These are phyloP conservation scores for Liriodendron chinense DNA, from an alignment of 164 flowering plant genomes.

Conservation along the genomic window DNA sequence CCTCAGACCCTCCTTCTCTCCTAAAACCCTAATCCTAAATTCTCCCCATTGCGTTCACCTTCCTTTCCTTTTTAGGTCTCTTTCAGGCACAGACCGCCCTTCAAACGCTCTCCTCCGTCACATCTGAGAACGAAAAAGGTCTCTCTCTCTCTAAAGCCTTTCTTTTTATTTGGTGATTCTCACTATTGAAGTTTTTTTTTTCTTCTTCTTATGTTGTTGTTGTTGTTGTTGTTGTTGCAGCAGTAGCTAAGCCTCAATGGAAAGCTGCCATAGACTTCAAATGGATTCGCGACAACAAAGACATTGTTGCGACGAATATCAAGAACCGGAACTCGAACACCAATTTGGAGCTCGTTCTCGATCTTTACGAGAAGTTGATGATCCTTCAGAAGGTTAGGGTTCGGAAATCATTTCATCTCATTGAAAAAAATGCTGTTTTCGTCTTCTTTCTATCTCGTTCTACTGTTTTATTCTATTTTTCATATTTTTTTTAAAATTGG, in stretches of 20 bases:
- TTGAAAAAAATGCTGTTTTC: neutral
- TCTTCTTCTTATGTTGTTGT: neutral
- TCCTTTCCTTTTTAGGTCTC: constrained; percentile 26
- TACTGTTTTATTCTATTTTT: neutral
- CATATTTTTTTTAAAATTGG: too few relatives aligned
- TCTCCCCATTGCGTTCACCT: constrained; percentile 15
- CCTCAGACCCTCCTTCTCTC: constrained; percentile 3
- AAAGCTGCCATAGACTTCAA: constrained; percentile 87
- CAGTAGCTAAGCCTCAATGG: constrained; percentile 69
- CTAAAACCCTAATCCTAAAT: neutral
- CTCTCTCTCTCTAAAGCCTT: neutral
- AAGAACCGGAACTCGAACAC: constrained; percentile 68
- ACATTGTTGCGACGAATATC: constrained; percentile 64
- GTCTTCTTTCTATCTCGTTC: neutral
- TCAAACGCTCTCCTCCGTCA: constrained; percentile 14
- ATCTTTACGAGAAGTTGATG: constrained; percentile 58
- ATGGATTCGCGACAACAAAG: constrained; percentile 88
- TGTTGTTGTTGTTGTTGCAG: neutral
- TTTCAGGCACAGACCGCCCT: constrained; percentile 26
- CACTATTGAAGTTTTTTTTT: neutral
- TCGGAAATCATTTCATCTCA: neutral
- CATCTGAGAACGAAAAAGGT: constrained; percentile 23
- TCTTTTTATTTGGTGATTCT: neutral
- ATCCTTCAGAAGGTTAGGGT: constrained; percentile 75
- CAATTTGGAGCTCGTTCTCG: constrained; percentile 72